Conservation (phyloP, 2,329 filamentous ascomycete species). For the Rhynchosporium graminicola region DNA sequence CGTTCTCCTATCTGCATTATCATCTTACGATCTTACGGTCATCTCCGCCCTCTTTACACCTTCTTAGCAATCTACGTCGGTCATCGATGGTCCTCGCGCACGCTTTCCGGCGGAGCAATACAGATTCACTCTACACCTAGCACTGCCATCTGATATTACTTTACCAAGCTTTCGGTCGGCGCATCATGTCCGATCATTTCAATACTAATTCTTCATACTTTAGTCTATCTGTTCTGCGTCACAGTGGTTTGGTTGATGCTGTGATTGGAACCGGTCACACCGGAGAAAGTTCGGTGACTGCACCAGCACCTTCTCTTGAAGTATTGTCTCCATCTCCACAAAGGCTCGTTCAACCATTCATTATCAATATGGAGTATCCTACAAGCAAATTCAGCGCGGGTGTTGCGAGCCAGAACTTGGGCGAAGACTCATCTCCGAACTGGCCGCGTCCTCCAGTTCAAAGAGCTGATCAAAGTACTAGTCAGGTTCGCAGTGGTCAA, state of each 20-base stretch:
- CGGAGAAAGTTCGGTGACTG: constrained; percentile 20
- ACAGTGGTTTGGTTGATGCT: constrained; percentile 17
- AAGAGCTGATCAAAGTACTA: not conserved
- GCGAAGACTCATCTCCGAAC: no score
- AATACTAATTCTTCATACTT: not conserved
- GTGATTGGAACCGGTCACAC: constrained; percentile 16
- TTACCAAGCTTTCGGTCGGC: not conserved
- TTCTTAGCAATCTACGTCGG: not conserved
- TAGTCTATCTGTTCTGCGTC: constrained; percentile 9
- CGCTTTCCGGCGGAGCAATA: not conserved
- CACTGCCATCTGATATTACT: constrained; percentile 2
- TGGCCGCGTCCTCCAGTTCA: no score
- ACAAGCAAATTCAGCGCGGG: constrained; percentile 1
- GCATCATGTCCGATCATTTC: constrained; percentile 12
- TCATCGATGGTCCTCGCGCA: not conserved
- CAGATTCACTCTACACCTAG: not conserved
- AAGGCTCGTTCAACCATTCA: constrained; percentile 10
- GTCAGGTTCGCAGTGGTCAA: not conserved
- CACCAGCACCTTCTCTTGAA: constrained; percentile 13
- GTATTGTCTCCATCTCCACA: constrained; percentile 22
- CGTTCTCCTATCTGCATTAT: not conserved
- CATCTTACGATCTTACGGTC: not conserved
- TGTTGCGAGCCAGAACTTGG: not conserved
- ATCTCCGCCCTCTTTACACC: not conserved
- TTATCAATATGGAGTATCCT: constrained; percentile 21